Percentiles rank a stretch among this genome's conserved stretches.
phyloP scores from a whole-genome alignment of 768 basidiomycete genomes.

The Termitomyces sp. region DNA sequence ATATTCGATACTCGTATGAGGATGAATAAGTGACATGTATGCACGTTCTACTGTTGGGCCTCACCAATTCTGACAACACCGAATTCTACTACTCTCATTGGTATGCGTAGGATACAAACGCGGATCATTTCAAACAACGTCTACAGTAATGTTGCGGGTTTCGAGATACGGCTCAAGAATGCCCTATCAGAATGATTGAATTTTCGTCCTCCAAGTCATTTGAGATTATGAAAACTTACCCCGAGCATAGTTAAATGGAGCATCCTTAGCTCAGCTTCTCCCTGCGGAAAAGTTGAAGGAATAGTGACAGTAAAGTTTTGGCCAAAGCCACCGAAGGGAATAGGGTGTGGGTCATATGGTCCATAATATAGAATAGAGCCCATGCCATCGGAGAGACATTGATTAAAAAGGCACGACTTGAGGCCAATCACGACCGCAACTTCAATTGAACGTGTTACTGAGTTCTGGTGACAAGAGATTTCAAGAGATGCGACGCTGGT shows the following conservation, averaged over 20 bases:
- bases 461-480: constrained; percentile 19
- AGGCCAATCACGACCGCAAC: constrained; percentile 44
- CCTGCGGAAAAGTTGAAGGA: constrained; percentile 22
- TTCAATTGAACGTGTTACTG: constrained; percentile 33
- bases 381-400: constrained; percentile 22
- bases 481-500: background rate
- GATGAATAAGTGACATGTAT: too few species aligned
- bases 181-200: constrained; percentile 20
- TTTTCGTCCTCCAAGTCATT: background rate
- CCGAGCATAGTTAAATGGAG: constrained; percentile 33
- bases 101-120: too few species aligned
- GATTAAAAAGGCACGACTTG: constrained; percentile 24
- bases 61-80: too few species aligned
- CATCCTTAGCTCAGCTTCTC: constrained; percentile 30
- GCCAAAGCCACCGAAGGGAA: constrained; percentile 22
- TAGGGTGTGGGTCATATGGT: constrained; percentile 30
- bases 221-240: constrained; percentile 22
- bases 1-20: too few species aligned
- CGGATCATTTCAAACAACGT: background rate
- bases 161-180: constrained; percentile 23
- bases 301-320: constrained; percentile 40
- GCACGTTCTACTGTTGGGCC: too few species aligned
- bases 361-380: constrained; percentile 45
- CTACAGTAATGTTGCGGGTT: constrained; percentile 25
- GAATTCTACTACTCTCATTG: too few species aligned